These are phyloP conservation scores for Eucalyptus cloeziana DNA, from an alignment of 345 rosid species.

Conservation along the genomic window DNA sequence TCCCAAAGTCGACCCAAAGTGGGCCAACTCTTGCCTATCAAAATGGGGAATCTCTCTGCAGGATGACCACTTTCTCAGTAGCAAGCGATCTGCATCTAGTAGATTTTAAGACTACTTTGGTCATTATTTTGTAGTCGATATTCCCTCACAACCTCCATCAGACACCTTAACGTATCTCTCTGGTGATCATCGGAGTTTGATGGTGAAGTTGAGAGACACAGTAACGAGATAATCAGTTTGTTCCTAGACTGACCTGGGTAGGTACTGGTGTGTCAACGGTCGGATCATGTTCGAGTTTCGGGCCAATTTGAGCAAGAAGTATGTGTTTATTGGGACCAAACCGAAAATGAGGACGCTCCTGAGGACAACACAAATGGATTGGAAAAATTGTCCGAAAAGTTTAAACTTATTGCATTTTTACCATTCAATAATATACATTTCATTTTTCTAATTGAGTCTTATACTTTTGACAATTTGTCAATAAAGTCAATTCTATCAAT, in stretches of 20 bases:
- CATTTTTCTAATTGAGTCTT: not conserved
- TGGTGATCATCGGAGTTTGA: not conserved
- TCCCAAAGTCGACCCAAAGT: not conserved
- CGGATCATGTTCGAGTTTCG: not conserved
- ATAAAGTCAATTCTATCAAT: not conserved
- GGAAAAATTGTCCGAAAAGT: accelerated
- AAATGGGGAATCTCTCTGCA: not conserved
- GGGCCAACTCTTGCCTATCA: not conserved
- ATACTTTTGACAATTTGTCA: not conserved
- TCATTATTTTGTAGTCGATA: not conserved
- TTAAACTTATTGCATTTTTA: not conserved
- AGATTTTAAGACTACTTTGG: not conserved
- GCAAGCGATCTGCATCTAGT: not conserved
- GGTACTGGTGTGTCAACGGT: not conserved
- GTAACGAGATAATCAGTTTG: not conserved
- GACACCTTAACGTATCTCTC: not conserved
- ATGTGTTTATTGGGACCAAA: not conserved
- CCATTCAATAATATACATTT: accelerated
- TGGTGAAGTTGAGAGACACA: not conserved
- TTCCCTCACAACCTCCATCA: not conserved
- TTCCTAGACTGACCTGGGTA: not conserved
- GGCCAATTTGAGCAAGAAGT: not conserved
- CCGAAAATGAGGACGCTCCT: not conserved
- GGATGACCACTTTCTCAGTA: not conserved
- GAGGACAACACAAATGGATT: not conserved